These are phyloP conservation scores for Tuber brumale DNA, from an alignment of 495 filamentous ascomycete genomes.

Conservation along the genomic window DNA sequence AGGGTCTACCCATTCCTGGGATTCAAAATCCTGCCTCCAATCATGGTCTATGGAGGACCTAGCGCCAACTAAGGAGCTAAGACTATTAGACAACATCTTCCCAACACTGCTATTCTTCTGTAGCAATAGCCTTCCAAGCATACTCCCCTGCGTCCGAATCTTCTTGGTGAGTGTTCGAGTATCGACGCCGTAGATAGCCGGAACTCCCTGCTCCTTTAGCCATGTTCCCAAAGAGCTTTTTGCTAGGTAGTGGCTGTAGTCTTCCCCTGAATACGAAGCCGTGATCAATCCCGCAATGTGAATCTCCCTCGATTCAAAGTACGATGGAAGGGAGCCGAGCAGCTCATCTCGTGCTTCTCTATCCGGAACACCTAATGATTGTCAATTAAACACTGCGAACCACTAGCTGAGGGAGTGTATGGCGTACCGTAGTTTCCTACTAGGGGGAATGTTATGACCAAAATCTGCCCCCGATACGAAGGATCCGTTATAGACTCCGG, in stretches of 20 bases:
- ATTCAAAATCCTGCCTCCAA: conserved; percentile 66
- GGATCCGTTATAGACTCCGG: conserved; percentile 91
- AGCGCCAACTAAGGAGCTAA: conserved; percentile 38
- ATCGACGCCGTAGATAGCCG: conserved; percentile 95
- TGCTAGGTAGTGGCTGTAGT: conserved; percentile 90
- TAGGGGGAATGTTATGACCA: conserved; percentile 84
- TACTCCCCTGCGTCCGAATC: conserved; percentile 87
- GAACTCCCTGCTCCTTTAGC: conserved; percentile 90
- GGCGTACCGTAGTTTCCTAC: conserved; percentile 77
- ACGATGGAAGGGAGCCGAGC: conserved; percentile 71
- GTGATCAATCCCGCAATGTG: conserved; percentile 87
- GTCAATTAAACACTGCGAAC: conserved; percentile 1
- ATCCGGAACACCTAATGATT: conserved; percentile 58
- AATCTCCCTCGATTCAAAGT: conserved; percentile 87
- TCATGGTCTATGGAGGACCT: conserved; percentile 42
- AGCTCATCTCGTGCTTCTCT: conserved; percentile 73
- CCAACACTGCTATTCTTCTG: conserved; percentile 47
- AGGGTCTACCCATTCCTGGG: conserved; percentile 80
- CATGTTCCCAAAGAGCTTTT: conserved; percentile 82
- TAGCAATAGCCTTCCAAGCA: conserved; percentile 84
- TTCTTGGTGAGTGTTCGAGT: conserved; percentile 89
- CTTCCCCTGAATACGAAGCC: conserved; percentile 84
- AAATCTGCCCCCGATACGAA: conserved; percentile 85
- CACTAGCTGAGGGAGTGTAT: background rate
- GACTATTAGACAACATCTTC: conserved; percentile 32